Base-by-base conservation (phyloP, 176 grass and related monocot genomes). In the Carex scoparia region DNA sequence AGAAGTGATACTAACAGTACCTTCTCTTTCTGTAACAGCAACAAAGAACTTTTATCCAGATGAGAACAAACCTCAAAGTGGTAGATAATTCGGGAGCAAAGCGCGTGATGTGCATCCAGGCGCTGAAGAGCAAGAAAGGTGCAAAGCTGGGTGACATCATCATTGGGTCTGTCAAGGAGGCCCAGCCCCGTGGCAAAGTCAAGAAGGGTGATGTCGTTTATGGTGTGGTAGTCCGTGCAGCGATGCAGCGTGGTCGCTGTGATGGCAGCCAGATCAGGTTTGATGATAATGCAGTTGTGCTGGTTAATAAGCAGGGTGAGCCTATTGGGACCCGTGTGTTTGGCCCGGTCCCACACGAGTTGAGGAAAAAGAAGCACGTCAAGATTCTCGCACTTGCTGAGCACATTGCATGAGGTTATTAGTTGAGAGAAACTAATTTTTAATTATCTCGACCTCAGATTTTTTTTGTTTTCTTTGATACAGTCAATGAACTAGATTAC, bases 171-270 rank as follows among this genome's bases (percentile, higher is more conserved):
- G 93, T 98, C 32, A 98, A 98, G 88, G 96, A 98, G 84, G 96
- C 96, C 2, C 89, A 95, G 7, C 96, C 96, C 56, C 88, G 88
- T 38, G 93, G 96, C 40, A 98, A 98, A 85, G 96, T 98, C 10
- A 98, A 98, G 91, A 98, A 98, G 81, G 96, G 96, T 75, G 96
- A 98, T 19, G 96, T 98, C 0, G 96, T 98, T n/a, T 98, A 95
- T 1, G 96, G 96, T 31, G 93, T 98, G 42, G 96, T 98, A 2
- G 96, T 98, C 28, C 93, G 93, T 10, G 96, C 96, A 40, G 96
- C 93, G 6, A 98, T 98, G 96, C 94, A 95, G 67, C 73, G 86
- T 61, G 91, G 96, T 1, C 89, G 96, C 14, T 90, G 81, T 5
- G 91, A 98, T 46, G 96, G 93, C 60, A 95, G 96, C 2, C 88